These are phyloP conservation scores for Ustulina deusta DNA, from an alignment of 2,329 filamentous ascomycete genomes.

Conservation along the genomic window DNA sequence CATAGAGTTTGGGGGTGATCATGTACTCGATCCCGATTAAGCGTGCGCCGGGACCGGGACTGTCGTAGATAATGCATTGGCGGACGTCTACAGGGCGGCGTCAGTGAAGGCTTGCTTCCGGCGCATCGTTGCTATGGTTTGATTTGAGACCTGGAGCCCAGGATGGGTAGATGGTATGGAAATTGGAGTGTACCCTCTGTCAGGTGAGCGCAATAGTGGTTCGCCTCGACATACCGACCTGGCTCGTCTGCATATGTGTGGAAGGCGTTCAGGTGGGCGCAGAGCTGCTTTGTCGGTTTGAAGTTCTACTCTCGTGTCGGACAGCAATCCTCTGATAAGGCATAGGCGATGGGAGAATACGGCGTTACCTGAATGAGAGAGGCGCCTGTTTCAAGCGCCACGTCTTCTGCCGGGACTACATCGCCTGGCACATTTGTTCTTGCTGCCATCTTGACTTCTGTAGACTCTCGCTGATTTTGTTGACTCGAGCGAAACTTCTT, in stretches of 20 bases:
- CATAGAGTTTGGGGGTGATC: conserved; percentile 78
- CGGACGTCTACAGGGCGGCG: conserved; percentile 69
- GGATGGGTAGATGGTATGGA: background rate
- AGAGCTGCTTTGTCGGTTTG: conserved; percentile 77
- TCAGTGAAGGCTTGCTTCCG: conserved; percentile 14
- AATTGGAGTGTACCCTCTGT: conserved; percentile 62
- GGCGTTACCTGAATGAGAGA: conserved; percentile 65
- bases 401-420: conserved; percentile 66
- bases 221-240: conserved; percentile 76
- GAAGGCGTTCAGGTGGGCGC: conserved; percentile 88
- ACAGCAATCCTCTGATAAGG: conserved; percentile 1
- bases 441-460: conserved; percentile 25
- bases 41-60: conserved; percentile 71
- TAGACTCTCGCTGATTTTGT: background rate
- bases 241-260: conserved; percentile 84
- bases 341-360: background rate
- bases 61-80: conserved; percentile 89
- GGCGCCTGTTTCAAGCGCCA: conserved; percentile 71
- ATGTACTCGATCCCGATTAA: conserved; percentile 91
- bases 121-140: background rate
- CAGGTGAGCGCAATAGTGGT: conserved; percentile 87
- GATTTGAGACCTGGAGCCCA: background rate
- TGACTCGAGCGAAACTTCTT: background rate
- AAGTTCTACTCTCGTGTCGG: conserved; percentile 64
- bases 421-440: conserved; percentile 57